Percentiles rank a stretch among this genome's conserved stretches.
These are phyloP conservation scores for Crithidia acanthocephali DNA, from an alignment of 208 protist genomes.

Conservation along the genomic window DNA sequence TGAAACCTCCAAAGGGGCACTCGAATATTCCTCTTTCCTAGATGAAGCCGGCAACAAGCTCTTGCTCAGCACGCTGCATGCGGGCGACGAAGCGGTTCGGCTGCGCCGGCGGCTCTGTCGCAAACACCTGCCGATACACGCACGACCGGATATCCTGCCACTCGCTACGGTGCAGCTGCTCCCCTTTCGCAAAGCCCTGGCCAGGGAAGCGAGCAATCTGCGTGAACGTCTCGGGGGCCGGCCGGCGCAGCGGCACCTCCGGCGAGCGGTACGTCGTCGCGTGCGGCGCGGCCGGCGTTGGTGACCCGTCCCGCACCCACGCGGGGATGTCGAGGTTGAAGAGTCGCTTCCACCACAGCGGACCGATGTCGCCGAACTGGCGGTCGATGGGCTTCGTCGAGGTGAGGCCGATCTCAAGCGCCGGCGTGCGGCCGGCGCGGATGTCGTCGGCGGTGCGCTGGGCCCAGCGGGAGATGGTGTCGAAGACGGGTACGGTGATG, in stretches of 20 bases:
- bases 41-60: constrained; percentile 49
- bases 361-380: constrained; percentile 41
- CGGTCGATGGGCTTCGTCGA: constrained; percentile 37
- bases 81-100: constrained; percentile 27
- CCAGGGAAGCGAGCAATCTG: constrained; percentile 50
- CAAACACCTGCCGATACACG: constrained; percentile 31
- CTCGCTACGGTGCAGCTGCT: constrained; percentile 35
- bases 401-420: constrained; percentile 39
- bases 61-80: constrained; percentile 33
- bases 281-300: constrained; percentile 19
- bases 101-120: constrained; percentile 26
- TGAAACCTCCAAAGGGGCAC: too few species aligned
- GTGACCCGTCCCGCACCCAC: constrained; percentile 23
- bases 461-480: constrained; percentile 38
- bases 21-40: not conserved
- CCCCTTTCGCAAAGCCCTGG: constrained; percentile 47
- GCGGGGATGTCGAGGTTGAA: constrained; percentile 40
- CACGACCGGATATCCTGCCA: constrained; percentile 28
- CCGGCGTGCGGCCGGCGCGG: constrained; percentile 8
- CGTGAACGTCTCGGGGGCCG: constrained; percentile 26
- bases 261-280: constrained; percentile 16
- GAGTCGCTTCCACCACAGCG: constrained; percentile 42
- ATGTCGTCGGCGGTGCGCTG: constrained; percentile 23
- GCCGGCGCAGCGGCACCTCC: constrained; percentile 27
- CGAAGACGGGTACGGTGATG: constrained; percentile 50